Evolutionary conservation across 1,139 yeast genomes (phyloP).

Genomic region (Debaryomycetaceae sp.): DNA sequence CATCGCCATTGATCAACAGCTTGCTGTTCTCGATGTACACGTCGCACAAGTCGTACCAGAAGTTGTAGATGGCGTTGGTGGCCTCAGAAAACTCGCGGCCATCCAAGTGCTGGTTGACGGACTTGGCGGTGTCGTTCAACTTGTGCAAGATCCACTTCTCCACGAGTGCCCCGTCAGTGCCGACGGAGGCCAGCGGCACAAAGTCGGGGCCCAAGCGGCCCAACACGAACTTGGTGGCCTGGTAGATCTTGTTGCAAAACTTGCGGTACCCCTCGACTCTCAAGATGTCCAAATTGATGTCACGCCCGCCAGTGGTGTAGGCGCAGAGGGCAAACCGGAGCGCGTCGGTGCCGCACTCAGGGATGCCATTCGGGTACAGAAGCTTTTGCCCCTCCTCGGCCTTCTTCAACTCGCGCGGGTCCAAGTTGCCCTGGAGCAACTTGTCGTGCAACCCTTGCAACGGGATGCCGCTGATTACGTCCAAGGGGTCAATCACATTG

Average conservation of each 20-base stretch:
- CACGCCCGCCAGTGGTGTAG: constrained; percentile 98
- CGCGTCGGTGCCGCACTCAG: constrained; percentile 99
- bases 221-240: constrained; percentile 95
- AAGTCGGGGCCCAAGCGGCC: constrained; percentile 90
- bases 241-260: constrained; percentile 98
- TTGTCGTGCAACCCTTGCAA: constrained; percentile 77
- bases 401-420: constrained; percentile 79
- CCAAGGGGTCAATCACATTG: constrained; percentile 92
- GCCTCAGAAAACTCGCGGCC: constrained; percentile 86
- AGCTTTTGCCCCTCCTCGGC: constrained; percentile 86
- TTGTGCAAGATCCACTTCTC: constrained; percentile 96
- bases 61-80: constrained; percentile 82
- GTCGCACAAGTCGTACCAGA: constrained; percentile 96
- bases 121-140: constrained; percentile 65
- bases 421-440: constrained; percentile 77
- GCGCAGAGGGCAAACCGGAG: constrained; percentile 97
- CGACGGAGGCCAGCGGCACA: constrained; percentile 62
- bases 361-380: constrained; percentile 95
- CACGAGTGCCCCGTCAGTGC: constrained; percentile 86
- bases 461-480: constrained; percentile 85
- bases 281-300: constrained; percentile 89
- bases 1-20: constrained; percentile 86
- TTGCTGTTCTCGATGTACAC: constrained; percentile 97
- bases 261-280: constrained; percentile 99
- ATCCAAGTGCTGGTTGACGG: constrained; percentile 64